Evolutionary conservation across 2,329 filamentous ascomycete species (phyloP).

Genomic region (Hypoxylon sp.): DNA sequence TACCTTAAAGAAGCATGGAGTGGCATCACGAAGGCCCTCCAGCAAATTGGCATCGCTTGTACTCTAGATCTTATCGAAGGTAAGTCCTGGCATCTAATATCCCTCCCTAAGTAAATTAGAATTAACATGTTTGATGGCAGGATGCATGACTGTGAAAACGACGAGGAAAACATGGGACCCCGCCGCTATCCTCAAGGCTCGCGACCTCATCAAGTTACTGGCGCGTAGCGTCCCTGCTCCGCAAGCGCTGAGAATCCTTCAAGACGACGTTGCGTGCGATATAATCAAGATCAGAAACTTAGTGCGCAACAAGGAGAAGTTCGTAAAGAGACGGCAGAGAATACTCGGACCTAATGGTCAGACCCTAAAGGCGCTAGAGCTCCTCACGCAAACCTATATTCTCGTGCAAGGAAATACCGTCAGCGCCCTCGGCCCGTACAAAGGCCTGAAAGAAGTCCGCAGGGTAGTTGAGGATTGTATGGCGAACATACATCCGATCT

Average conservation of each 20-base stretch:
- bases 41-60: constrained; percentile 90
- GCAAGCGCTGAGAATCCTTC: constrained; percentile 93
- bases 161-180: constrained; percentile 91
- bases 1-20: constrained; percentile 93
- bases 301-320: constrained; percentile 93
- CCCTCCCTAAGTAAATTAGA: not conserved
- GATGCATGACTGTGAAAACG: constrained; percentile 94
- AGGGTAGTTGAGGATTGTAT: constrained; percentile 95
- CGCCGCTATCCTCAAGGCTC: constrained; percentile 90
- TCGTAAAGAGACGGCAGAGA: constrained; percentile 93
- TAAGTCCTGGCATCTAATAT: constrained; percentile 30
- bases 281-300: constrained; percentile 95
- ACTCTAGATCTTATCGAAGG: constrained; percentile 95
- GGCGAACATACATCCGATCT: constrained; percentile 97
- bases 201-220: constrained; percentile 93
- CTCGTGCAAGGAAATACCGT: constrained; percentile 98
- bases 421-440: constrained; percentile 90
- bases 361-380: constrained; percentile 93
- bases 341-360: constrained; percentile 93
- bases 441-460: constrained; percentile 92
- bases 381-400: constrained; percentile 92
- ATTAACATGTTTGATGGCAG: constrained; percentile 42
- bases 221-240: constrained; percentile 92
- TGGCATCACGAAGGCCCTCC: constrained; percentile 86
- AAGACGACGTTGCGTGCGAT: constrained; percentile 92